Base-by-base conservation (phyloP, 2,329 filamentous ascomycete genomes). In the Colletotrichum lupini region DNA sequence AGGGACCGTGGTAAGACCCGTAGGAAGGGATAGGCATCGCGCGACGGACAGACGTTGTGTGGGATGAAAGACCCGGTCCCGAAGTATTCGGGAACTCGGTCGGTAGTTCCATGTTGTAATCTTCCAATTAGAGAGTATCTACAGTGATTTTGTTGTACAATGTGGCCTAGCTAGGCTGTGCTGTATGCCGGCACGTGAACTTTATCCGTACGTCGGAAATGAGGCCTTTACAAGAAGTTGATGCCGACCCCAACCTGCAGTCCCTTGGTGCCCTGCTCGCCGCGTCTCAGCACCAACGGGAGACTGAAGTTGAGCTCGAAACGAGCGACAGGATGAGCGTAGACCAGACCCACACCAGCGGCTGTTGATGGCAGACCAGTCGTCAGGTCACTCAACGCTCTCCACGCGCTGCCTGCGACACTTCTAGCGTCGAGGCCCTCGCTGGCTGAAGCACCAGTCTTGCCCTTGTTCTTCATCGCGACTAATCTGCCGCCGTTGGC, bases 261-360 rank as follows among this genome's bases (percentile, higher is more conserved):
- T 1, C 97, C 97, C 85, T 99, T 99, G 68, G 96, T 91, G 19
- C 91, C 92, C 77, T 97, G 92, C 84, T 99, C 97, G 46, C 95
- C 95, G 75, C 89, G 92, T 72, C 97, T 89, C 79, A 95, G 82
- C 22, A 96, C 92, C 72, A 99, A 82, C 1, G 97, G 97, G 76
- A 99, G 82, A 78, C 94, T 95, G 81, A 99, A 98, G 83, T 99
- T 99, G 77, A 99, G 87, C 85, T 99, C 97, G 76, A 99, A 98
- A 68, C 97, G 87, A 12, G 97, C 97, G 24, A 96, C 93, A 0
- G 95, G 95, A 79, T 98, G 96, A 4, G 95, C 97, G 81, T 99
- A 99, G 1, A 99, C 95, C 26, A 99, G 85, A 0, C 97, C 97
- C 14, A 98, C 84, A 30, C 97, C 97, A 1, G 95, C 96, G 2